phyloP scores from a whole-genome alignment of 179 eudicot species.

The Beta lomatogona region DNA sequence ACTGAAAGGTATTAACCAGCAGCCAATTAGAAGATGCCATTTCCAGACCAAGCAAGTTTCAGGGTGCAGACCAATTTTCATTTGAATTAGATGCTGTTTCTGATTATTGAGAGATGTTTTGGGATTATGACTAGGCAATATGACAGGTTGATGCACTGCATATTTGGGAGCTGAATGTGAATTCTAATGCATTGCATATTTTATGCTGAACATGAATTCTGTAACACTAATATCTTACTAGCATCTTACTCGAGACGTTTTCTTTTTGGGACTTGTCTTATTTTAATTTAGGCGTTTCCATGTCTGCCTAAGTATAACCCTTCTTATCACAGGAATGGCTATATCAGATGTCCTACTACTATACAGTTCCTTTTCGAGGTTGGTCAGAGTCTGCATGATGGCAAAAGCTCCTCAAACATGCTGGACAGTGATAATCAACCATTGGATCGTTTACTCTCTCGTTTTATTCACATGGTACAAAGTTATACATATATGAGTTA shows the following conservation, averaged over 20 bases:
- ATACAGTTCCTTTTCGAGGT: slow-evolving; percentile 64
- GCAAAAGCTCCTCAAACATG: slow-evolving; percentile 43
- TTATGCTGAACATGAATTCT: not conserved
- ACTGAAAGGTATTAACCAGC: no score
- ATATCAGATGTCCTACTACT: slow-evolving; percentile 46
- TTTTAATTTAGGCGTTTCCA: not conserved
- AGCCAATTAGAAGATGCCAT: no score
- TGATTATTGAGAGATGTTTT: no score
- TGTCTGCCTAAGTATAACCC: not conserved
- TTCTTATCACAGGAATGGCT: slow-evolving; percentile 43
- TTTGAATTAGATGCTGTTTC: not conserved
- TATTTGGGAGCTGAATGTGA: not conserved
- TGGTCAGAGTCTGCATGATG: slow-evolving; percentile 59
- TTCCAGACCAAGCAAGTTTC: no score
- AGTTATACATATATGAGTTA: not conserved
- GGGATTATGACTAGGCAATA: not conserved
- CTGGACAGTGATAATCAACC: slow-evolving; percentile 53
- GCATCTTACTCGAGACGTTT: not conserved
- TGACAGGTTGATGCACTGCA: not conserved
- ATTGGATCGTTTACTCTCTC: slow-evolving; percentile 46
- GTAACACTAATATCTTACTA: not conserved
- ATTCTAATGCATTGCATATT: no score
- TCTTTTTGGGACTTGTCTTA: not conserved
- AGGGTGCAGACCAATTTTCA: no score
- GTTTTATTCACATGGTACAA: slow-evolving; percentile 59